Base-by-base conservation (phyloP, 192 early-diverging fungal species). In the Gryganskiella cystojenkinii region DNA sequence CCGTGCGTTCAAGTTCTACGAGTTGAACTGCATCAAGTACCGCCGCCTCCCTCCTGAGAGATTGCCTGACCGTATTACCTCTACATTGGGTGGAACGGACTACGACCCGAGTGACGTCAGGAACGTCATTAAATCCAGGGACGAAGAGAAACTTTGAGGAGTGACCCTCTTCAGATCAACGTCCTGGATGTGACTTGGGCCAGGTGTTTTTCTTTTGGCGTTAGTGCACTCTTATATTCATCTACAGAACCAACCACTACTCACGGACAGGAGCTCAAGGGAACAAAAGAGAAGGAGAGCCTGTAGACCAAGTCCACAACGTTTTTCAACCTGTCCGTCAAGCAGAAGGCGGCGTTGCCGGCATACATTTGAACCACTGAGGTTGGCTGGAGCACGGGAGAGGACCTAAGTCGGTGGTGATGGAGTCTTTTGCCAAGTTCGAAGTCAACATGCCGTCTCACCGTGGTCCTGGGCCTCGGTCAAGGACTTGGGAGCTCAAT, bases 271-370 rank as follows among this genome's bases (percentile, higher is more conserved):
- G 27, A 9, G 22, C 24, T 22, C 13, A n/a, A n/a, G n/a, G n/a
- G n/a, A n/a, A n/a, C n/a, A n/a, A n/a, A n/a, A n/a, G n/a, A n/a
- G n/a, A n/a, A n/a, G n/a, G n/a, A n/a, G n/a, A n/a, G n/a, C n/a
- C n/a, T n/a, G n/a, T n/a, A n/a, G n/a, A n/a, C n/a, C n/a, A n/a
- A n/a, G n/a, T n/a, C n/a, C n/a, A n/a, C n/a, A n/a, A n/a, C n/a
- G n/a, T 67, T 57, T 14, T 43, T 33, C 66, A 68, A 68, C 49
- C 25, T 68, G 17, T 15, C 56, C 0, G 56, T 59, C 25, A 59
- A 40, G 13, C 66, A 59, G 43, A 68, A 68, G 22, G 66, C 66
- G 4, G 56, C 59, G 22, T 53, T n/a, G 52, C 27, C 66, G 59
- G 9, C 49, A 46, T 8, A 59, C 49, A 13, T 43, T 68, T 22